Percentiles rank a stretch among this genome's conserved stretches.
Conservation (phyloP, 1,284 basidiomycete species). For the Papiliotrema flavescens region DNA sequence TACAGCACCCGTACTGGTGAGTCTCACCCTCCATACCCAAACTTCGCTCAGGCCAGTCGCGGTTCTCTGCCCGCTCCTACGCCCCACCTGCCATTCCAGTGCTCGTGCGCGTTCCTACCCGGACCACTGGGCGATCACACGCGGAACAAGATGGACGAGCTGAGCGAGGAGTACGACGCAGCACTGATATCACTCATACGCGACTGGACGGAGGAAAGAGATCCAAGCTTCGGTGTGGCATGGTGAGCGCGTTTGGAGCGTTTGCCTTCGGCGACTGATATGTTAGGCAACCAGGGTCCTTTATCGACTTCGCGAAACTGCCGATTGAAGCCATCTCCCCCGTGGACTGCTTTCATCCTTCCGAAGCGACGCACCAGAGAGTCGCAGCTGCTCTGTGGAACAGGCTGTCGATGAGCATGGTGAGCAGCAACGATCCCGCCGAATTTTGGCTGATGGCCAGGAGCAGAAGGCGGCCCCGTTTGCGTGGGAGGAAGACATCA, state of each 20-base stretch:
- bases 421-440: slow-evolving; percentile 12
- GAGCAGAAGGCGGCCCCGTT: slow-evolving; percentile 35
- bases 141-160: slow-evolving; percentile 43
- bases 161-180: slow-evolving; percentile 42
- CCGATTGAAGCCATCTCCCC: slow-evolving; percentile 45
- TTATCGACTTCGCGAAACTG: slow-evolving; percentile 41
- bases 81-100: slow-evolving; percentile 40
- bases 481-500: slow-evolving; percentile 37
- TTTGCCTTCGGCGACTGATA: slow-evolving; percentile 3
- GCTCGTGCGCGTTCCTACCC: slow-evolving; percentile 41
- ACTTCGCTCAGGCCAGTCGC: slow-evolving; percentile 6
- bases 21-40: not conserved
- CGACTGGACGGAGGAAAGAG: slow-evolving; percentile 36
- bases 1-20: slow-evolving; percentile 41
- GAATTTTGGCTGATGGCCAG: slow-evolving; percentile 9
- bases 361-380: slow-evolving; percentile 40
- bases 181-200: slow-evolving; percentile 37
- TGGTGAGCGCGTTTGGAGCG: slow-evolving; percentile 20
- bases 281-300: slow-evolving; percentile 45
- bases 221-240: slow-evolving; percentile 37
- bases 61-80: slow-evolving; percentile 23
- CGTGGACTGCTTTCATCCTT: slow-evolving; percentile 51
- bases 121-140: slow-evolving; percentile 44
- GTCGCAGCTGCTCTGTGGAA: slow-evolving; percentile 50
- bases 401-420: slow-evolving; percentile 32